Evolutionary conservation across 768 basidiomycete species (phyloP), one percentile per base, ranked within the genome.

Genomic region (Lactarius trivialis): DNA sequence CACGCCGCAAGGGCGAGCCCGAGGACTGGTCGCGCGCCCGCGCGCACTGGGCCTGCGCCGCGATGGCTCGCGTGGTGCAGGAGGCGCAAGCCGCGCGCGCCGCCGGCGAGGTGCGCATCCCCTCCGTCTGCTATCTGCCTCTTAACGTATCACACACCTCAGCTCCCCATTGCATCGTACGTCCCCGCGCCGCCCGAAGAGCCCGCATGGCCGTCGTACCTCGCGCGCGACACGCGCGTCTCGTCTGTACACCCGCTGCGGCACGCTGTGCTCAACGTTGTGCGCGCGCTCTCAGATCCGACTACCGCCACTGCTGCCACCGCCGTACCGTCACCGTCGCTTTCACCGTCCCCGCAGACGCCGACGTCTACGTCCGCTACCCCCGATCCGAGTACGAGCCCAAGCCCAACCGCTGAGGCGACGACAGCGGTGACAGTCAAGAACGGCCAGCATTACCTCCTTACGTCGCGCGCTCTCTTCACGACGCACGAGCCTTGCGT

Each of bases 401-500:
- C 68, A 67, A 63, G 45, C 56, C 8, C 55, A 58, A 30, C 52
- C 60, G 49, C 45, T 33, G 0, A 68, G 58, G 7, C 55, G 24
- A 28, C 57, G 5, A 6, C 71, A 60, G 7, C 55, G 8, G 37
- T 55, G 0, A 6, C 63, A 9, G 24, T 36, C 36, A 60, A 41
- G 24, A 92, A 91, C 67, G 88, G 91, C 15, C 76, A 85, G 1
- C 87, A 89, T 70, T 99, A 99, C 73, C 85, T 98, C 49, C 79
- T 98, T 28, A 98, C 93, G 0, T 85, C 85, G 2, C 81, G 85
- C 19, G 84, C 86, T 1, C 78, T 98, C 28, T 98, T 98, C 76
- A 83, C 85, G 57, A 92, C 93, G 11, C 96, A 99, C 74, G 97
- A 99, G 68, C 97, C 97, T 0, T 99, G 97, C 68, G 82, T 99